Evolutionary conservation across 345 rosid genomes (phyloP), one percentile per base, ranked within the genome.

Genomic region (Corymbia maculata): DNA sequence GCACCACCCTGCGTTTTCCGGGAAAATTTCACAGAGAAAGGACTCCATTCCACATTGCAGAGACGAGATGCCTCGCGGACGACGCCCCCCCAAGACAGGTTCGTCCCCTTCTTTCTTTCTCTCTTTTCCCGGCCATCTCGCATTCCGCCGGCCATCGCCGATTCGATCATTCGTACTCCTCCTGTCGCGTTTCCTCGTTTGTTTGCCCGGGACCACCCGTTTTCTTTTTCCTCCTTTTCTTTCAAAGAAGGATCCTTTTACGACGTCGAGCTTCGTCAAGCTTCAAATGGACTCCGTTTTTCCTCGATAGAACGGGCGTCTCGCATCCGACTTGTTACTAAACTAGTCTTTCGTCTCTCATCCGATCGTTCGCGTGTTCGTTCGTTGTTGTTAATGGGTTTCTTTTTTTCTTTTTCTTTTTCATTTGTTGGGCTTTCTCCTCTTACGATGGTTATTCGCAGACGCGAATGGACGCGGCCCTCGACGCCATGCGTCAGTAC

Each of bases 391-490:
- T 59, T 57, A 4, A 5, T 59, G 66, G 66, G 66, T 4, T 11
- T 57, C 4, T 28, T 57, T 53, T 19, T 50, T 50, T 50, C 2
- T 50, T 50, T 50, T 50, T 50, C 3, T 50, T 50, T 50, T 10
- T 9, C 26, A 10, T 59, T 59, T 10, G 6, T 59, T 24, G 24
- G 66, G 66, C 61, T 55, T 21, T 21, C 61, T 26, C 4, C 66
- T 26, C 66, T 59, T 26, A 10, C 30, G 66, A 59, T 59, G 66
- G 42, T 24, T 59, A 24, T 47, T 28, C 88, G 79, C 89, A 88
- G 91, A 59, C 87, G 36, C 90, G 94, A 28, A 90, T 88, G 90
- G 94, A 89, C 79, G 96, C 96, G 2, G 93, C 95, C 32, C 82
- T 93, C 26, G 94, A 93, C 61, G 93, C 93, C 28, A 92, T 93